Conservation (phyloP, 148 eudicot species). For the Camellia japonica region DNA sequence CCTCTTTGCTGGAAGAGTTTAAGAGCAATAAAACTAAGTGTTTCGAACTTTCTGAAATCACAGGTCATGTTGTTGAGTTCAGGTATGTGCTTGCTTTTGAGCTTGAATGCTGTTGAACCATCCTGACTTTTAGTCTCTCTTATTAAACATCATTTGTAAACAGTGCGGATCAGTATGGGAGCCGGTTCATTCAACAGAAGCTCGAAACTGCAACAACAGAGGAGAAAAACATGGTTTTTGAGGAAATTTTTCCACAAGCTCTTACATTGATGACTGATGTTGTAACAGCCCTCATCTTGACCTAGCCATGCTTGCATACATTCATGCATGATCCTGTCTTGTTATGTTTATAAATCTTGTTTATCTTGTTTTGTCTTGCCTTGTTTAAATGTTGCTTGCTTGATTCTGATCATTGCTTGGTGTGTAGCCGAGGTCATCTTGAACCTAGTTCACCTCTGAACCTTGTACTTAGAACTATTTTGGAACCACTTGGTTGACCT, state of each 20-base stretch:
- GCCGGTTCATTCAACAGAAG: constrained; percentile 98
- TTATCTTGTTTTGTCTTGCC: too few species aligned
- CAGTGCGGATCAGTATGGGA: constrained; percentile 99
- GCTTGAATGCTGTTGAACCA: constrained; percentile 6
- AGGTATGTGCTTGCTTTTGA: constrained; percentile 43
- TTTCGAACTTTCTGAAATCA: constrained; percentile 90
- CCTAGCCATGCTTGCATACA: too few species aligned
- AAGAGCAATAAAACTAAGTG: constrained; percentile 82
- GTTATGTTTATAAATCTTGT: too few species aligned
- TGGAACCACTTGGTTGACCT: too few species aligned
- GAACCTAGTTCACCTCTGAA: too few species aligned
- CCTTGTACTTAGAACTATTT: too few species aligned
- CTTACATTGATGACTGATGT: constrained; percentile 96
- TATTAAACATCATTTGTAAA: constrained; percentile 15
- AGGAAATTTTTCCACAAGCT: constrained; percentile 85
- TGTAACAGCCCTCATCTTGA: too few species aligned
- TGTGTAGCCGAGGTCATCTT: too few species aligned
- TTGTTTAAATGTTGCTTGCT: too few species aligned
- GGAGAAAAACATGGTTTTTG: constrained; percentile 90
- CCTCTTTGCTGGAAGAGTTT: constrained; percentile 89
- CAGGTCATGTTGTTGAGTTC: constrained; percentile 95
- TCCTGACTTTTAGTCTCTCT: constrained; percentile 4
- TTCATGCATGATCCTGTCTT: too few species aligned
- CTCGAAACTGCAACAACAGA: constrained; percentile 91
- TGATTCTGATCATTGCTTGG: too few species aligned